Evolutionary conservation across 352 stramenopile species (phyloP), one percentile per base, ranked within the genome.

Genomic region (Aphanomyces stellatus): DNA sequence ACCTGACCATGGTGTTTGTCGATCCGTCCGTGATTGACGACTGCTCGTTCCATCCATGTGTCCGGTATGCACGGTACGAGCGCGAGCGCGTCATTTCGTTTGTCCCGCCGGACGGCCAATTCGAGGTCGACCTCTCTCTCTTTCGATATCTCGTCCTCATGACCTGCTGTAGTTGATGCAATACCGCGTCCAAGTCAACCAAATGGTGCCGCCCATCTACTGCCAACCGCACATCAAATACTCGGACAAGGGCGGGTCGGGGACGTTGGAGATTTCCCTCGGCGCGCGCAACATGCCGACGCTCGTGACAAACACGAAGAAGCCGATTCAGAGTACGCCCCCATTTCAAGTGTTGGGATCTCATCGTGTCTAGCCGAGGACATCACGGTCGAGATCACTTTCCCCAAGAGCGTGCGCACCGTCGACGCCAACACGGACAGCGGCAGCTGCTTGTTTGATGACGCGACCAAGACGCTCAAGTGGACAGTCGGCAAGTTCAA

Each of bases 41-140:
- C 81, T 99, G 96, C 75, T 96, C 85, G 51, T 99, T 99, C 78
- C 97, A 99, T 77, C 96, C 96, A 15, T 99, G 97, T 74, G 96
- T 99, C 49, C 85, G 97, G 37, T 98, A 99, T 76, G 90, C 85
- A 17, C 79, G 93, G 41, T 99, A 96, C 75, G 97, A 99, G 66
- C 85, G 88, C 28, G 96, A 99, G 72, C 84, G 90, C 42, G 90
- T 98, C 10, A 94, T 99, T 62, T 98, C 86, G 68, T 99, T 99
- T 72, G 94, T 99, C 22, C 97, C 97, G 0, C 97, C 97, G 15
- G 97, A 99, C 82, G 97, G 97, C 43, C 79, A 95, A 42, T 99
- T 99, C 78, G 93, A 98, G 78, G 72, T 97, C 25, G 11, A 41
- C 17, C 27, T 27, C 11, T n/a, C 2, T 19, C 19, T 3, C 13